Evolutionary conservation across 2,329 filamentous ascomycete species (phyloP), one percentile per base, ranked within the genome.

Genomic region (Dactylellina sp.): DNA sequence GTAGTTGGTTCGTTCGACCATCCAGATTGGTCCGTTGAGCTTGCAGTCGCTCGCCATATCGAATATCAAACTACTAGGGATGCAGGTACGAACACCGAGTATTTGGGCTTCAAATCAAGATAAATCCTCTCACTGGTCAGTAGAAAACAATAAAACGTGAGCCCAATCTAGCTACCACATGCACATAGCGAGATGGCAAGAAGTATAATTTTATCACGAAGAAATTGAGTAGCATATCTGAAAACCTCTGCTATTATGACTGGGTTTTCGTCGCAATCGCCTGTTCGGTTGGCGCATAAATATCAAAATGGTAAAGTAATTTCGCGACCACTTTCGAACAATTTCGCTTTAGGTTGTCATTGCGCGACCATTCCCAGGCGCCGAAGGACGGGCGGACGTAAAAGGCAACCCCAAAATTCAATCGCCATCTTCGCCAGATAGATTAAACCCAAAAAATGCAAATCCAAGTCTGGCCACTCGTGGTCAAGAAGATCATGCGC

Each of bases 221-320:
- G 12, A 20, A 9, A 28, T 28, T 2, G 6, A 14, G 24, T 22
- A 24, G 44, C 44, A 22, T 47, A 63, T 18, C 7, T 12, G 39
- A 18, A 16, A 16, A 28, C 28, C 18, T 57, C 7, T 56, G 20
- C 6, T 47, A 40, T 57, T n/a, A 22, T 37, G 25, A 22, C 50
- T 9, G 28, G 50, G 11, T 40, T 49, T 53, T 55, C 55, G 37
- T 49, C 14, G 28, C 11, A 57, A 53, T 50, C 61, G 50, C 42
- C 56, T 20, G 42, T 49, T 57, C 40, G n/a, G 65, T 56, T 24
- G 40, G 46, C 65, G 65, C 49, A 71, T 71, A 56, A 63, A 57
- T 1, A n/a, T 42, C 40, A 12, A 35, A 55, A 57, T 35, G 35
- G 9, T 44, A 46, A 53, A 28, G 53, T 40, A 71, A 71, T 63